Percentiles rank a stretch among this genome's conserved stretches.
Evolutionary conservation across 2,329 filamentous ascomycete genomes (phyloP).

Genomic region (Neoarthrinium moseri): DNA sequence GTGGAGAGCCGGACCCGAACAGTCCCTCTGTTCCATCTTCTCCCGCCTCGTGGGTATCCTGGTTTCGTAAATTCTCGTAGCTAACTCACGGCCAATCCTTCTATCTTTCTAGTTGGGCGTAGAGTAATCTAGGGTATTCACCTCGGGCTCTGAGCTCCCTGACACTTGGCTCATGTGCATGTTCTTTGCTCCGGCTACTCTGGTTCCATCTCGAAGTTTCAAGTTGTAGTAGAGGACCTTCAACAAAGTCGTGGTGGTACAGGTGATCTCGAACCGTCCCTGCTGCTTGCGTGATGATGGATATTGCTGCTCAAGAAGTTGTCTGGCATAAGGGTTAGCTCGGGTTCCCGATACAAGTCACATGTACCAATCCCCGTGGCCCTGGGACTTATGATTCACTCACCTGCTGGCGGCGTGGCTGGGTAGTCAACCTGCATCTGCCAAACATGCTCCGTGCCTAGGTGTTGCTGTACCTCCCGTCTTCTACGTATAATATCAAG

Average conservation of each 20-base stretch:
- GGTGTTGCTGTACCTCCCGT: not conserved
- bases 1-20: too few species aligned
- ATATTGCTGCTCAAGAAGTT: not conserved
- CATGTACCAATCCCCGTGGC: too few species aligned
- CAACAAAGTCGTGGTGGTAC: not conserved
- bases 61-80: too few species aligned
- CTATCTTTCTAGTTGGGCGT: too few species aligned
- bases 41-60: too few species aligned
- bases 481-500: not conserved
- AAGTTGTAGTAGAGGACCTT: not conserved
- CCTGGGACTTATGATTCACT: too few species aligned
- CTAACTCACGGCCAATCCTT: too few species aligned
- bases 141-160: too few species aligned
- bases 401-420: slow-evolving; percentile 3
- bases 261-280: not conserved
- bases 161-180: not conserved
- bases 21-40: too few species aligned
- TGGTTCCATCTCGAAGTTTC: not conserved
- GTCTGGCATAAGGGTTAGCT: not conserved
- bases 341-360: too few species aligned
- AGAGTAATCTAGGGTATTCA: too few species aligned
- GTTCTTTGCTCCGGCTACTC: not conserved
- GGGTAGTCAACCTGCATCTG: not conserved
- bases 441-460: not conserved
- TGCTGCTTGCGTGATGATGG: not conserved